phyloP scores from a whole-genome alignment of 805 yeast species.

The Cyberlindnera euphorbiae region DNA sequence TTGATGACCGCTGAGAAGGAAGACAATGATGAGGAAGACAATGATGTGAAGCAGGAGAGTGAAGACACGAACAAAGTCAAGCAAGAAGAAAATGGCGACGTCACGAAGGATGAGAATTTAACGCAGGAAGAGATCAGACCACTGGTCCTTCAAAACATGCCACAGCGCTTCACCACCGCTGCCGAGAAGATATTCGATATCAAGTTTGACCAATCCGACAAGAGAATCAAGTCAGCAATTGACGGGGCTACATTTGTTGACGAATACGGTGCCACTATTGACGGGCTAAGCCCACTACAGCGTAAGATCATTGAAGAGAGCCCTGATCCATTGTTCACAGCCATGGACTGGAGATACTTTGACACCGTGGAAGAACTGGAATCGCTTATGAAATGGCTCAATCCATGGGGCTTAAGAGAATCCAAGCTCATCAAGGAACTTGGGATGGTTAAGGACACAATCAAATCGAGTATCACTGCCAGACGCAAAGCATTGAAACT shows the following conservation, averaged over 20 bases:
- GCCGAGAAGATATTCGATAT: conserved; percentile 21
- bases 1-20: conserved; percentile 4
- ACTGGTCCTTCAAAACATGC: conserved; percentile 6
- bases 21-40: conserved; percentile 14
- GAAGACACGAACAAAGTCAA: conserved; percentile 3
- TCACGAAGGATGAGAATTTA: conserved; percentile 22
- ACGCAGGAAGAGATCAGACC: conserved; percentile 20
- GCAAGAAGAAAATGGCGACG: conserved; percentile 16
- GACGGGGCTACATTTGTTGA: conserved; percentile 35
- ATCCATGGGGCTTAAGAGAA: conserved; percentile 74
- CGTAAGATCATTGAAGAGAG: conserved; percentile 66
- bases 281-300: conserved; percentile 30
- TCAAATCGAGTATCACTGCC: conserved; percentile 50
- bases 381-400: conserved; percentile 57
- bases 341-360: conserved; percentile 64
- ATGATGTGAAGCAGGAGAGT: conserved; percentile 1
- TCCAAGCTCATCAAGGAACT: conserved; percentile 60
- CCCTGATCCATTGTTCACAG: conserved; percentile 47
- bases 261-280: conserved; percentile 32
- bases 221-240: conserved; percentile 48
- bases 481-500: conserved; percentile 51
- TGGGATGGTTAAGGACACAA: conserved; percentile 44
- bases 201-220: conserved; percentile 37
- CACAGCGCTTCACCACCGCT: conserved; percentile 20
- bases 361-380: conserved; percentile 59